Conservation (phyloP, 2,329 filamentous ascomycete genomes). For the Tothia fuscella region DNA sequence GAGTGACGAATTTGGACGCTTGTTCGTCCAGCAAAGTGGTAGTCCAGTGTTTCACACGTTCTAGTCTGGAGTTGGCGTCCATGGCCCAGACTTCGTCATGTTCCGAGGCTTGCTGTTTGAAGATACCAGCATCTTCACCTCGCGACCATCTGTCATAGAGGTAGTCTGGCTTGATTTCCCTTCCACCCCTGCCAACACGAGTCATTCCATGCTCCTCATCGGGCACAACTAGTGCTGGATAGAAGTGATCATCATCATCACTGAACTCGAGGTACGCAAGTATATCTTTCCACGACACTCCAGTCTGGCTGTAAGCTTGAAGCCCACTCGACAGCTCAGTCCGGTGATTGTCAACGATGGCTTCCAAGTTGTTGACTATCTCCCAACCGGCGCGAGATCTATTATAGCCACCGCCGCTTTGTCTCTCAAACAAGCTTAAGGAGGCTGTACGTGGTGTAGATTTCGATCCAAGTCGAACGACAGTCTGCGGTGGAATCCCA, state of each 20-base stretch:
- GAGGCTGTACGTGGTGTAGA: conserved; percentile 35
- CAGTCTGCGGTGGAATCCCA: conserved; percentile 37
- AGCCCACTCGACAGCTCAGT: conserved; percentile 14
- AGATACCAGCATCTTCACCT: conserved; percentile 36
- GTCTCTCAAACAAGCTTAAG: conserved; percentile 36
- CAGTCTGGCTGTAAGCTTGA: conserved; percentile 12
- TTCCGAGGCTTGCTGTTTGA: conserved; percentile 20
- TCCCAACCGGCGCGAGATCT: conserved; percentile 12
- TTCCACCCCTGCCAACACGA: conserved; percentile 35
- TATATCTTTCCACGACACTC: conserved; percentile 16
- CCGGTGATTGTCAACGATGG: conserved; percentile 22
- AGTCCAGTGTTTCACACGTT: conserved; percentile 21
- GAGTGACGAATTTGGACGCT: conserved; percentile 27
- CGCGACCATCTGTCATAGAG: conserved; percentile 42
- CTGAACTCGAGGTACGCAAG: conserved; percentile 43
- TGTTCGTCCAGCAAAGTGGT: conserved; percentile 36
- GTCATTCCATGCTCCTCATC: conserved; percentile 33
- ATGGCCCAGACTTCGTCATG: conserved; percentile 42
- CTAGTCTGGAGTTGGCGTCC: conserved; percentile 22
- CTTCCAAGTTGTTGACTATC: conserved; percentile 20
- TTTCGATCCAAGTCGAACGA: conserved; percentile 55
- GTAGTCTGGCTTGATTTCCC: conserved; percentile 33
- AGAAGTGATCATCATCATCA: conserved; percentile 38
- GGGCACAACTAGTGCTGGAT: conserved; percentile 45
- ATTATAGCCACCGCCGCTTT: conserved; percentile 17